Evolutionary conservation across 495 filamentous ascomycete genomes (phyloP), one percentile per base, ranked within the genome.

Genomic region (Podospora australis): DNA sequence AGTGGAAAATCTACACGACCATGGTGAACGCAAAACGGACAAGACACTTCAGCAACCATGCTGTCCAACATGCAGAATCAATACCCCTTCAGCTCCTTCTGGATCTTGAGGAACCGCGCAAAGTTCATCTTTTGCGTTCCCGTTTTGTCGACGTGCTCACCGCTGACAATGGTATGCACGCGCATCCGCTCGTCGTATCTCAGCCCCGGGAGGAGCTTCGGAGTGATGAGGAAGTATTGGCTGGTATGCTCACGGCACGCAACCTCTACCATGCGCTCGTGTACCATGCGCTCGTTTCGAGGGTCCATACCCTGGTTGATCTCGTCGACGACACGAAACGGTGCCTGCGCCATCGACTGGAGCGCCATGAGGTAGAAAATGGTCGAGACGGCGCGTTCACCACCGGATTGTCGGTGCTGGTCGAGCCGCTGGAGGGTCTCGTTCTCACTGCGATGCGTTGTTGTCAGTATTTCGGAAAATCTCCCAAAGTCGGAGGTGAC

Each of bases 221-320:
- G 92, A 11, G 92, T 97, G 70, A 99, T 96, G 28, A 99, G 80
- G 78, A 99, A 97, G 67, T 97, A 82, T 66, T 82, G 79, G 50
- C 66, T 72, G 19, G 82, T 86, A 54, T 81, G 74, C 61, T 86
- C 79, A 54, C 75, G 73, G 55, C 90, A 95, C 35, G 90, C 90
- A 62, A 95, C 92, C 60, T 90, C 88, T 2, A 96, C 90, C 83
- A 99, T 88, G 44, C 94, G 84, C 58, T 88, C 87, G 67, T 99
- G 92, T 10, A 97, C 94, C 77, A 96, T 90, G 35, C 92, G 82
- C 70, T 98, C 92, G 67, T 98, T 98, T 36, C 94, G 81, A 19
- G 94, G 91, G 67, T 98, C 92, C 92, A 98, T 98, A 51, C 92
- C 92, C 71, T 98, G 92, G 58, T 98, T 98, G 71, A 98, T 98